Evolutionary conservation across 164 flowering plant species (phyloP).

Genomic region (Kingdonia uniflora): DNA sequence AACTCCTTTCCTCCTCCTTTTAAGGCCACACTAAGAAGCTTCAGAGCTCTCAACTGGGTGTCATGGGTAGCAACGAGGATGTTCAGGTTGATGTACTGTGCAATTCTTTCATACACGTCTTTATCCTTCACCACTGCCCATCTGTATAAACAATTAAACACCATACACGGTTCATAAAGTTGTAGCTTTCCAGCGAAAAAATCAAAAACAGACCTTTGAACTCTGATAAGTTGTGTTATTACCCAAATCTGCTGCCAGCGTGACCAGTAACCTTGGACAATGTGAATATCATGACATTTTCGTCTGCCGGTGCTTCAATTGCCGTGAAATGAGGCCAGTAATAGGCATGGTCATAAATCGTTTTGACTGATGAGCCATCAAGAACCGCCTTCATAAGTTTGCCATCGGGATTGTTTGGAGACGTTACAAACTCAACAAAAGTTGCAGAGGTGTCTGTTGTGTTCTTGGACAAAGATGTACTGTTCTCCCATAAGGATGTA

Average conservation of each 20-base stretch:
- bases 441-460: slow-evolving; percentile 20
- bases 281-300: slow-evolving; percentile 83
- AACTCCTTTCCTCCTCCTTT: slow-evolving; percentile 25
- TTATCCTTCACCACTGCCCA: slow-evolving; percentile 69
- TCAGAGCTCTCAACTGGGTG: slow-evolving; percentile 61
- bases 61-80: slow-evolving; percentile 68
- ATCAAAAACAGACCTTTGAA: too few relatives aligned
- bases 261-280: slow-evolving; percentile 93
- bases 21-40: slow-evolving; percentile 32
- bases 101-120: slow-evolving; percentile 49
- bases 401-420: slow-evolving; percentile 93
- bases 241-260: slow-evolving; percentile 94
- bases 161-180: too few relatives aligned
- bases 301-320: slow-evolving; percentile 43
- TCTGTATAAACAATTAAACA: slow-evolving; percentile 20
- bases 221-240: not conserved
- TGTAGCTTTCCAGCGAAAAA: too few relatives aligned
- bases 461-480: not conserved
- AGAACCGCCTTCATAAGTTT: slow-evolving; percentile 38
- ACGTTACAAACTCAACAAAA: slow-evolving; percentile 74
- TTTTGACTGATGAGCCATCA: slow-evolving; percentile 35
- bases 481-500: slow-evolving; percentile 10
- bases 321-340: slow-evolving; percentile 94
- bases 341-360: slow-evolving; percentile 72
- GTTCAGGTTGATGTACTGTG: slow-evolving; percentile 31